Evolutionary conservation across 139 green algal species (phyloP).

Genomic region (Bryopsis sp.): DNA sequence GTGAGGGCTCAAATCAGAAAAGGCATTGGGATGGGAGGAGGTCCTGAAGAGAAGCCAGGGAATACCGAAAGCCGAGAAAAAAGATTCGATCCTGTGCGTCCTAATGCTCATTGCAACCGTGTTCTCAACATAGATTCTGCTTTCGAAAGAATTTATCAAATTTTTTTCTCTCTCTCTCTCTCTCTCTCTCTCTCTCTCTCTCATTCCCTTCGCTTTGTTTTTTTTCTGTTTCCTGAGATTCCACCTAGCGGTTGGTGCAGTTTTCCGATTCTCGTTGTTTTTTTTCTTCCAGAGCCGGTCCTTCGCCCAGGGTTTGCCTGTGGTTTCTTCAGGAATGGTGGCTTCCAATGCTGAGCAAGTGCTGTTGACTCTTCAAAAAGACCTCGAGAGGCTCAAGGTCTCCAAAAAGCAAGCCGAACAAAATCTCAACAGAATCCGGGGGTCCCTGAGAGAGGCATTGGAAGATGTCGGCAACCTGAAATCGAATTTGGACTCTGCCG

Average conservation of each 20-base stretch:
- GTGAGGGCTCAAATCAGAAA: conserved; percentile 6
- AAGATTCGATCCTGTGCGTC: no score
- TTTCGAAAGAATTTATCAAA: no score
- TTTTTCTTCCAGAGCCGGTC: no score
- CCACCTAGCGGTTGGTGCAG: neutral
- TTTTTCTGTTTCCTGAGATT: neutral
- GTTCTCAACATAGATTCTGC: no score
- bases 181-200: neutral
- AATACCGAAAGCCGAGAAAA: neutral
- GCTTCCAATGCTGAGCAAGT: neutral
- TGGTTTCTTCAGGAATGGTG: neutral
- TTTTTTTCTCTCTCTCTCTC: no score
- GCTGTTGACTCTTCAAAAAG: neutral
- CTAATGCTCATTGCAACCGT: no score
- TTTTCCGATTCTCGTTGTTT: no score
- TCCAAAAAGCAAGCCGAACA: conserved; percentile 27
- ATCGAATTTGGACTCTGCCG: conserved; percentile 25
- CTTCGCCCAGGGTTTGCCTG: conserved; percentile 1
- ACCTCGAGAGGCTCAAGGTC: conserved; percentile 14
- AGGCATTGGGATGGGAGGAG: neutral
- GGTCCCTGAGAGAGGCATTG: conserved; percentile 26
- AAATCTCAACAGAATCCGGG: conserved; percentile 27
- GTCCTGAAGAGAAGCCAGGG: neutral
- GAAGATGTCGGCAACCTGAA: conserved; percentile 27
- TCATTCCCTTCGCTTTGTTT: neutral